Conservation (phyloP, 352 stramenopile species). For the Phytophthora nicotianae region DNA sequence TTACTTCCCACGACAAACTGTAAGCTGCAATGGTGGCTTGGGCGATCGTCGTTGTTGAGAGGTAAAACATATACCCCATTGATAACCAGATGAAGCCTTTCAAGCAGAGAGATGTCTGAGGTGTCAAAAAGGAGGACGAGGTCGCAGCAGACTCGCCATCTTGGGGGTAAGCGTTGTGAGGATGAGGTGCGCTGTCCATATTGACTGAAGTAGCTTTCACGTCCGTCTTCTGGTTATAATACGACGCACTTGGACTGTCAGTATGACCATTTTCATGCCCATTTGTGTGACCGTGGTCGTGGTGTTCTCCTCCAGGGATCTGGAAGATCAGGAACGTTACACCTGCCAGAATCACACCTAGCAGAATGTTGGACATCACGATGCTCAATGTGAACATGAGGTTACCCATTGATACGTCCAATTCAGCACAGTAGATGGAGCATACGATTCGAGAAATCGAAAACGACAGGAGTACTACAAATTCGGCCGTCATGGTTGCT, state of each 20-base stretch:
- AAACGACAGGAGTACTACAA: conserved; percentile 73
- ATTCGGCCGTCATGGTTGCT: conserved; percentile 70
- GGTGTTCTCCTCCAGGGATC: conserved; percentile 39
- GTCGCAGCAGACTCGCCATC: conserved; percentile 1
- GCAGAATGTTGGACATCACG: conserved; percentile 55
- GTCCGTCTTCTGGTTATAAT: conserved; percentile 27
- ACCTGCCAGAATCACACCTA: conserved; percentile 46
- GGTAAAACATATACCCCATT: conserved; percentile 68
- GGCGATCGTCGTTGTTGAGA: conserved; percentile 50
- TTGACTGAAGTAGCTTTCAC: conserved; percentile 8
- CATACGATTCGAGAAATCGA: conserved; percentile 68
- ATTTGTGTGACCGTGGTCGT: conserved; percentile 11
- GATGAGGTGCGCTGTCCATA: conserved; percentile 7
- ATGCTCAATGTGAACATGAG: conserved; percentile 58
- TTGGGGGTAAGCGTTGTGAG: conserved; percentile 3
- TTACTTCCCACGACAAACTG: conserved; percentile 67
- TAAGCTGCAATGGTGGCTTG: conserved; percentile 51
- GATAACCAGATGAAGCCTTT: conserved; percentile 77
- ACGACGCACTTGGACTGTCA: not conserved
- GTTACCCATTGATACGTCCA: conserved; percentile 57
- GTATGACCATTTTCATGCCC: not conserved
- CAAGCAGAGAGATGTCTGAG: conserved; percentile 35
- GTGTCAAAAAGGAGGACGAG: conserved; percentile 10
- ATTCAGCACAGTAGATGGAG: conserved; percentile 61
- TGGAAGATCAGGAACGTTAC: conserved; percentile 61